These are phyloP conservation scores for Calonectria pseudoturangicola DNA, from an alignment of 2,329 filamentous ascomycete genomes.

Conservation along the genomic window DNA sequence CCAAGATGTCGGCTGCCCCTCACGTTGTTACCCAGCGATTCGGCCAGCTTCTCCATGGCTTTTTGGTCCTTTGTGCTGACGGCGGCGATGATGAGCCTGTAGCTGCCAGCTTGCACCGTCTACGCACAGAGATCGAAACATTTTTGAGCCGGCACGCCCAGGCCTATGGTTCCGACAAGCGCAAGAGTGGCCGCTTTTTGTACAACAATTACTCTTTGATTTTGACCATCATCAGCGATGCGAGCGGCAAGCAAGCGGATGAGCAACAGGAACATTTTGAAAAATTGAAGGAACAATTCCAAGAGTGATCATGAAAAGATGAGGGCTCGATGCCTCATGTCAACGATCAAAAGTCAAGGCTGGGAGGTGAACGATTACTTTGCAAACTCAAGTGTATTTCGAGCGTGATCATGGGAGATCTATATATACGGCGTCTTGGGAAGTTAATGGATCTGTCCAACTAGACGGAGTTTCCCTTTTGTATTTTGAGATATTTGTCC, in stretches of 20 bases:
- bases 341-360: neutral
- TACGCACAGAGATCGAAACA: constrained; percentile 88
- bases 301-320: constrained; percentile 61
- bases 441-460: constrained; percentile 43
- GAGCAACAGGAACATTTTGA: constrained; percentile 88
- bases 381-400: constrained; percentile 38
- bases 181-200: constrained; percentile 90
- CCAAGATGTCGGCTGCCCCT: constrained; percentile 84
- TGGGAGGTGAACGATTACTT: constrained; percentile 7
- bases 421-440: constrained; percentile 52
- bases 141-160: constrained; percentile 88
- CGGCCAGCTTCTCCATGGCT: constrained; percentile 91
- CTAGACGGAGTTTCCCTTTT: constrained; percentile 36
- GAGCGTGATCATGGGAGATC: constrained; percentile 45
- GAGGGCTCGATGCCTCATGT: neutral
- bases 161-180: constrained; percentile 81
- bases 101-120: constrained; percentile 83
- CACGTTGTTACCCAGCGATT: constrained; percentile 97
- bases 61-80: constrained; percentile 89
- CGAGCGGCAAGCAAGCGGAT: constrained; percentile 80
- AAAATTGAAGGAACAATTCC: constrained; percentile 75
- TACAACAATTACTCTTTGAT: constrained; percentile 98
- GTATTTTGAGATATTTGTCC: constrained; percentile 16
- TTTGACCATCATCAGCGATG: constrained; percentile 91
- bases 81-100: constrained; percentile 96